These are phyloP conservation scores for Fusarium kyushuense DNA, from an alignment of 2,329 filamentous ascomycete species.

Conservation along the genomic window DNA sequence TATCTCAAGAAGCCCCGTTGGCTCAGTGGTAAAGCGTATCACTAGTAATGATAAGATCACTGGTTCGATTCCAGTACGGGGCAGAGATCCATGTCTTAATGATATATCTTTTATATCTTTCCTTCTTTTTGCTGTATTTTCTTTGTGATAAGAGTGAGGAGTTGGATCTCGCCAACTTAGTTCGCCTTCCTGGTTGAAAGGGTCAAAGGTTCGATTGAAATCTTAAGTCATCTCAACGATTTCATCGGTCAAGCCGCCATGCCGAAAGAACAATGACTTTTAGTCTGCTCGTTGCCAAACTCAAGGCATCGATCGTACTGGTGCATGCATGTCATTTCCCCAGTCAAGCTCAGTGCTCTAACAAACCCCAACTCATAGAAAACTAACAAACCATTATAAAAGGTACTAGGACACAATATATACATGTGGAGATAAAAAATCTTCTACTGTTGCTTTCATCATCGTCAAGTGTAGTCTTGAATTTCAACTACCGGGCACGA, in stretches of 20 bases:
- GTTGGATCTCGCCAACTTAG: neutral
- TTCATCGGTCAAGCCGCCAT: neutral
- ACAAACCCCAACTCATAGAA: neutral
- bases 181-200: neutral
- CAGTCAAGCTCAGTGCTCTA: no score
- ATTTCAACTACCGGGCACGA: neutral
- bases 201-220: no score
- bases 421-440: neutral
- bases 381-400: no score
- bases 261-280: neutral
- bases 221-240: no score
- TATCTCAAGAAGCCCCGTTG: neutral
- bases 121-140: neutral
- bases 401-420: no score
- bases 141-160: neutral
- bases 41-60: conserved; percentile 2
- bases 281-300: neutral
- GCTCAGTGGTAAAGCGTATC: conserved; percentile 3
- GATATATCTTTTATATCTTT: neutral
- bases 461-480: neutral
- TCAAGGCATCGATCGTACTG: no score
- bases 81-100: neutral
- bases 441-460: no score
- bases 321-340: neutral
- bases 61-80: conserved; percentile 4